Percentiles rank a stretch among this genome's conserved stretches.
phyloP scores from a whole-genome alignment of 306 rosid species.

The Quercus bicolor region DNA sequence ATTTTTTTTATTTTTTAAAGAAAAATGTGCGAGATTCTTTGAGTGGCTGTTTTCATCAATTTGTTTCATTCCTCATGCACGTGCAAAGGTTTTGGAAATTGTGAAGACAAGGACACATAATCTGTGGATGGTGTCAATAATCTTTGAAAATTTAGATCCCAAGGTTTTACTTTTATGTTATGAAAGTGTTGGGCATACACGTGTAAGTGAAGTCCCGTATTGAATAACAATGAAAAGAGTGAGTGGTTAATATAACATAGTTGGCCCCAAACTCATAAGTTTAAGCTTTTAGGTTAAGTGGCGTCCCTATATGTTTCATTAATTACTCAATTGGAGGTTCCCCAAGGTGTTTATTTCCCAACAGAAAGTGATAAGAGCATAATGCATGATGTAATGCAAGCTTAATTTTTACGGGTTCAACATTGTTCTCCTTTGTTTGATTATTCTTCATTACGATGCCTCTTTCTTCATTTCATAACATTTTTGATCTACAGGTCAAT shows the following conservation, averaged over 20 bases:
- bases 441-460: neutral
- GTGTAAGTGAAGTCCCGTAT: neutral
- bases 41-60: neutral
- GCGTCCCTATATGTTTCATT: too few species aligned
- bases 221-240: neutral
- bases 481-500: slow-evolving; percentile 58
- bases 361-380: too few species aligned
- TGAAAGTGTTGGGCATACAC: neutral
- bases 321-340: too few species aligned
- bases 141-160: neutral
- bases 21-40: too few species aligned
- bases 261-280: too few species aligned
- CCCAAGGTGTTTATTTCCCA: too few species aligned
- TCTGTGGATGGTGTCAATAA: neutral
- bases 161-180: neutral
- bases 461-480: slow-evolving; percentile 11
- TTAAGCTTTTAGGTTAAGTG: too few species aligned
- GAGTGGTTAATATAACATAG: too few species aligned
- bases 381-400: too few species aligned
- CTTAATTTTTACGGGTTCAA: neutral
- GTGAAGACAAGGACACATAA: slow-evolving; percentile 12
- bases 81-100: slow-evolving; percentile 6
- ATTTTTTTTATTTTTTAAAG: neutral
- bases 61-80: neutral
- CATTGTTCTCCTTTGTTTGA: neutral